Base-by-base conservation (phyloP, 1,284 basidiomycete genomes). In the Calocybe gambosa region DNA sequence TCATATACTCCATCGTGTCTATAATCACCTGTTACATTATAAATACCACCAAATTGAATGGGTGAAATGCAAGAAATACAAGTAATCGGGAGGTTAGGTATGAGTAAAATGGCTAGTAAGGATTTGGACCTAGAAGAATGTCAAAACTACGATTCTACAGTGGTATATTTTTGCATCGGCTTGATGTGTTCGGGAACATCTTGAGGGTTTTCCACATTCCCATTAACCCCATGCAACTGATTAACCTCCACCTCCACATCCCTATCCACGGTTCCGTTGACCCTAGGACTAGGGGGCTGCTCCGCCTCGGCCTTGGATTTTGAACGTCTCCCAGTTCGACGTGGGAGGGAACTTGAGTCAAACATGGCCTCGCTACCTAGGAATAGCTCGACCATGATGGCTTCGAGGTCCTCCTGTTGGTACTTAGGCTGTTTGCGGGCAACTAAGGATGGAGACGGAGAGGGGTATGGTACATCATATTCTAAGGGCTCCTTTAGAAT, bases 321-420 rank as follows among this genome's bases (percentile, higher is more conserved):
- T 15, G 36, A 42, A 45, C 47, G 35, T 26, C 38, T 33, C 29
- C 43, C 49, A 47, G 43, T 36, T 44, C 44, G 48, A 13, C 40
- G 31, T 42, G 38, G 42, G 41, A 35, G 46, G 33, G 42, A 18
- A 40, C 23, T 31, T 18, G 43, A 43, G 23, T 49, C 26, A 42
- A 51, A 50, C 19, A 47, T 28, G 19, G 49, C 40, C 20, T 62
- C 64, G 25, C 67, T 71, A 39, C 75, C 71, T 33, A 81, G 69
- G 42, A 81, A 66, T 23, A 79, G 53, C 50, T 77, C 78, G 13
- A 80, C 69, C 3, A 81, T 52, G 7, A 68, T 62, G 15, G 57
- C 57, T 57, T 82, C 73, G 41, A 76, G 56, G 33, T 57, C 49
- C 7, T 51, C 47, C 42, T 71, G 70, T 13, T 50, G 45, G 39